phyloP scores from a whole-genome alignment of 352 stramenopile genomes.

The Phytophthora hibernalis region DNA sequence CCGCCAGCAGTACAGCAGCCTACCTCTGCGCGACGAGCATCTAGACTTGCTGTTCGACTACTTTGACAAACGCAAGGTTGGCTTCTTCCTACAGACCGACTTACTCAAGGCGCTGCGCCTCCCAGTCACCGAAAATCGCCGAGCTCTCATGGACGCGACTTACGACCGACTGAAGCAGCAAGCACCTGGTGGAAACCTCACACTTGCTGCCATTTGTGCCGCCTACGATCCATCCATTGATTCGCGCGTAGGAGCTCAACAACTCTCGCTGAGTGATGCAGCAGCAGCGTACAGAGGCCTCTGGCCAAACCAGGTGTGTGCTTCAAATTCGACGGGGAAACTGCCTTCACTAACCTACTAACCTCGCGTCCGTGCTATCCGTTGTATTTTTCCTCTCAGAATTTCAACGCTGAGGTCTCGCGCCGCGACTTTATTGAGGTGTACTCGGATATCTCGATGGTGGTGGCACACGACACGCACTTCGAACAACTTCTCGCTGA shows the following conservation, averaged over 20 bases:
- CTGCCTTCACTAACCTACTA: not conserved
- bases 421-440: constrained; percentile 71
- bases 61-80: constrained; percentile 74
- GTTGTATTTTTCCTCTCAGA: constrained; percentile 14
- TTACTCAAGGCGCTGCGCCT: constrained; percentile 56
- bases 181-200: constrained; percentile 47
- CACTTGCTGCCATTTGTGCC: constrained; percentile 45
- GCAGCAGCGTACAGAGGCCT: constrained; percentile 53
- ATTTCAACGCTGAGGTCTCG: constrained; percentile 46
- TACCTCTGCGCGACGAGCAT: constrained; percentile 79
- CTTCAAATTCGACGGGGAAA: not conserved
- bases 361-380: not conserved
- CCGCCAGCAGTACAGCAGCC: constrained; percentile 46
- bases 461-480: constrained; percentile 62
- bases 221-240: constrained; percentile 73
- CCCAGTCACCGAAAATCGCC: constrained; percentile 42
- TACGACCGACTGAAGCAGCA: constrained; percentile 53
- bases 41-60: constrained; percentile 73
- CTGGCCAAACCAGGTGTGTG: constrained; percentile 43
- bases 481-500: constrained; percentile 75
- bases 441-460: constrained; percentile 74
- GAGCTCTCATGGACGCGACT: constrained; percentile 44
- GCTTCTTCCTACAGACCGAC: constrained; percentile 58
- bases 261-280: constrained; percentile 46
- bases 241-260: constrained; percentile 51